phyloP scores from a whole-genome alignment of 768 basidiomycete genomes.

The Rhizopogon roseolus region DNA sequence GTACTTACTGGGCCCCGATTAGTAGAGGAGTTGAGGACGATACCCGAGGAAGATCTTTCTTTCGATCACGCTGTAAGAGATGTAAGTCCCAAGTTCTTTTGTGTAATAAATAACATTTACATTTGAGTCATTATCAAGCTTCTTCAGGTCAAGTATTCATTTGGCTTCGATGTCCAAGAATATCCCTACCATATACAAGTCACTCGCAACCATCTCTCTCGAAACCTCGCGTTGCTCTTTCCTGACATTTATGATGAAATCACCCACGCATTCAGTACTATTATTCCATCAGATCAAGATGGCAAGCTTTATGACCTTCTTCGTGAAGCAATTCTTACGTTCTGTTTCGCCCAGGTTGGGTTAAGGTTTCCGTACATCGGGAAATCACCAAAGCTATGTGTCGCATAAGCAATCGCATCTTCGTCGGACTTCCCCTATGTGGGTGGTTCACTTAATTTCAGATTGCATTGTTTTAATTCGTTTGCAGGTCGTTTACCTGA shows the following conservation, averaged over 20 bases:
- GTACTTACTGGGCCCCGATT: conserved; percentile 36
- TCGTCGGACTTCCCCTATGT: conserved; percentile 36
- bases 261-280: conserved; percentile 22
- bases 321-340: conserved; percentile 9
- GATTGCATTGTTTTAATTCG: conserved; percentile 1
- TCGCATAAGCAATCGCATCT: conserved; percentile 36
- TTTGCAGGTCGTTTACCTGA: conserved; percentile 30
- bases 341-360: conserved; percentile 21
- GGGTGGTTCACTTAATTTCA: conserved; percentile 6
- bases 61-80: conserved; percentile 34
- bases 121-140: conserved; percentile 20
- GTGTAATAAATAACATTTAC: not conserved
- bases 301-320: conserved; percentile 12
- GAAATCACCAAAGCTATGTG: conserved; percentile 27
- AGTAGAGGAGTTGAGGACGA: conserved; percentile 47
- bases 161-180: conserved; percentile 28
- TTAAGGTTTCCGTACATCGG: conserved; percentile 19
- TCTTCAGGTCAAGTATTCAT: conserved; percentile 33
- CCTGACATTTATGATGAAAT: conserved; percentile 31
- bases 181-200: conserved; percentile 33
- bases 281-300: conserved; percentile 14
- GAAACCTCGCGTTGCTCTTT: conserved; percentile 28
- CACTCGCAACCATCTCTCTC: conserved; percentile 26
- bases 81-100: conserved; percentile 22
- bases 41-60: conserved; percentile 43